A percentile compares a stretch with the other conserved stretches of the same genome.
Conservation (phyloP, 257 asterid genomes). For the Cruciata laevipes region DNA sequence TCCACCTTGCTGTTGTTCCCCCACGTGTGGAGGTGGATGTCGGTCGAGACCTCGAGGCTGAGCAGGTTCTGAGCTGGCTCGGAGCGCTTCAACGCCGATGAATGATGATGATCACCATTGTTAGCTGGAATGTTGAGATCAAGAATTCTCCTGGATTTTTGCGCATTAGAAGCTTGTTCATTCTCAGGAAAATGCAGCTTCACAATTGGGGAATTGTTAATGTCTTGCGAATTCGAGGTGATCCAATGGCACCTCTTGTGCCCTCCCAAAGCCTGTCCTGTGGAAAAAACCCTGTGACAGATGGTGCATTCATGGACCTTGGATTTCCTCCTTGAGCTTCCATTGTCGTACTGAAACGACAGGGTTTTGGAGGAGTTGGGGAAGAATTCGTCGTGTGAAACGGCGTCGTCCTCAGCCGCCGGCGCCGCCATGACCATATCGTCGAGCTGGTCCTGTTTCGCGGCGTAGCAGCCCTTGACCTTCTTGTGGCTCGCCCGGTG, state of each 20-base stretch:
- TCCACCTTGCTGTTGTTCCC: not conserved
- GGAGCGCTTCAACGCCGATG: not conserved
- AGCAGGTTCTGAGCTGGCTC: slow-evolving; percentile 50
- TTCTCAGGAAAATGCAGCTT: slow-evolving; percentile 37
- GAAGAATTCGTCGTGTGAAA: slow-evolving; percentile 37
- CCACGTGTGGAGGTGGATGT: slow-evolving; percentile 51
- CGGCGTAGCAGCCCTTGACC: slow-evolving; percentile 85
- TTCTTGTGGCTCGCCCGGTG: slow-evolving; percentile 93
- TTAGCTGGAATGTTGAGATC: slow-evolving; percentile 63
- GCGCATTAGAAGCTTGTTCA: not conserved
- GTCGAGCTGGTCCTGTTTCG: slow-evolving; percentile 48
- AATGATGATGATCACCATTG: not conserved
- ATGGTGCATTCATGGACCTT: slow-evolving; percentile 85
- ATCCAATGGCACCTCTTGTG: slow-evolving; percentile 98
- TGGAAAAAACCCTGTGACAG: slow-evolving; percentile 74
- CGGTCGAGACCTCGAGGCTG: slow-evolving; percentile 66
- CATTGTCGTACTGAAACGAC: slow-evolving; percentile 41
- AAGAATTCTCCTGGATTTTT: slow-evolving; percentile 24
- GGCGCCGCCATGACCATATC: slow-evolving; percentile 25
- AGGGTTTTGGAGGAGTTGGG: slow-evolving; percentile 25
- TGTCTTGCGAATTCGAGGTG: slow-evolving; percentile 49
- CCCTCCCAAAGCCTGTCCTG: slow-evolving; percentile 95
- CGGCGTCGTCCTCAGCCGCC: slow-evolving; percentile 36
- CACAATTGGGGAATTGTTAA: slow-evolving; percentile 23
- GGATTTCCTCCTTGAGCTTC: slow-evolving; percentile 52